Evolutionary conservation across 805 yeast genomes (phyloP), one percentile per base, ranked within the genome.

Genomic region (Lipomyces starkeyi): DNA sequence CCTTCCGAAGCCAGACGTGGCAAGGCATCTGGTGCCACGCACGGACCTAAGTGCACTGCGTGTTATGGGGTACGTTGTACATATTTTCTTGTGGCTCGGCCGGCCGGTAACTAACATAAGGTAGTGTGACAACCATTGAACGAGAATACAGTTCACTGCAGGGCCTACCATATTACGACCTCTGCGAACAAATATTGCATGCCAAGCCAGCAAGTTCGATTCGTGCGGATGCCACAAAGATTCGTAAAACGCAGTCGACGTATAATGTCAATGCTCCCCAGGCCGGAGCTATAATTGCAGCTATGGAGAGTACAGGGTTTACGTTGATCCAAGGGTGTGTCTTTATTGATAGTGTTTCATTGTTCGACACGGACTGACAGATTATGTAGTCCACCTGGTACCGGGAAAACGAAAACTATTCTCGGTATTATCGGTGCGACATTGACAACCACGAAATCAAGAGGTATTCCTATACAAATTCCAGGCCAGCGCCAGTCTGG

Each of bases 401-500:
- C 98, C 7, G 99, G 99, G 82, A 95, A 95, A 78, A 96, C 99
- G 0, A 96, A 94, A 77, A 95, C 99, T 0, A 95, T 96, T 79
- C 78, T 95, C 58, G 98, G 98, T 29, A 88, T 94, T 61, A 86
- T 94, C 40, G 97, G 98, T 0, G 87, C 92, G 64, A 86, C 88
- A 43, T 70, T 81, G 63, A 75, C 78, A 2, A 77, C 4, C 80
- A 57, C 70, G 1, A 71, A 73, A 52, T 34, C 66, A 5, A 65
- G 69, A n/a, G 73, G 74, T 11, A 60, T 62, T 2, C 68, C 71
- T 17, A 74, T 74, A 25, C 27, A 59, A 4, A 63, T 73, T 17
- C 74, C 76, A 11, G 75, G 74, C 7, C 84, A 7, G 71, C 70
- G 40, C 71, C 71, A n/a, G 73, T 73, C 20, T 75, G 55, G 57